Base-by-base conservation (phyloP, 2,329 filamentous ascomycete genomes). In the Kalmusia sp. region DNA sequence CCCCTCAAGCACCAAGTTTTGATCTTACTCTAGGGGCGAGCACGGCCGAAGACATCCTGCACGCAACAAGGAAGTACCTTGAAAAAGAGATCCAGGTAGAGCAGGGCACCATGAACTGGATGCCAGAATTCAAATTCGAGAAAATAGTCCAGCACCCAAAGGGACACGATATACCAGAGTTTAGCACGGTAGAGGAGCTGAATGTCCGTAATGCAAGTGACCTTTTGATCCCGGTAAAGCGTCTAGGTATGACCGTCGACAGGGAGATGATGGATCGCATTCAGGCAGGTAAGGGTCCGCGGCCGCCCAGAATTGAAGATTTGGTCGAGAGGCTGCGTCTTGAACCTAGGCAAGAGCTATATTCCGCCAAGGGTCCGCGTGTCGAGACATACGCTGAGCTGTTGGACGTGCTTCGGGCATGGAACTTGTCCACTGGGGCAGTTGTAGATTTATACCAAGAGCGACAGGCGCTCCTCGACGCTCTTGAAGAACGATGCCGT, bases 321-420 rank as follows among this genome's bases (percentile, higher is more conserved):
- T 25, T 70, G 6, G 38, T 70, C 11, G 59, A 47, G 9, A 52
- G 57, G 4, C 33, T 68, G 25, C 47, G 58, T 5, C 25, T 40
- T 9, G 28, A 45, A 17, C 21, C 41, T 17, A 31, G 21, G 27
- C 15, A 35, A 12, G 6, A 43, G 17, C 1, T 19, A 30, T 24
- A 6, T 14, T 38, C 40, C 21, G 31, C 15, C 15, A n/a, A 35
- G n/a, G 6, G 12, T n/a, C 33, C 15, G n/a, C n/a, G n/a, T n/a
- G n/a, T n/a, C n/a, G n/a, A n/a, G n/a, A n/a, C n/a, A 6, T 38
- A 24, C 19, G 30, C 47, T 21, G 57, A 61, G 8, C 54, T 62
- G 31, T 14, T 49, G n/a, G n/a, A 55, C 15, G 57, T 62, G 0
- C 53, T 67, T 4, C 52, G 50, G 7, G 47, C 37, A 4, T 65